Evolutionary conservation across 2,329 filamentous ascomycete species (phyloP).

Genomic region (Sporothrix dimorphospora): DNA sequence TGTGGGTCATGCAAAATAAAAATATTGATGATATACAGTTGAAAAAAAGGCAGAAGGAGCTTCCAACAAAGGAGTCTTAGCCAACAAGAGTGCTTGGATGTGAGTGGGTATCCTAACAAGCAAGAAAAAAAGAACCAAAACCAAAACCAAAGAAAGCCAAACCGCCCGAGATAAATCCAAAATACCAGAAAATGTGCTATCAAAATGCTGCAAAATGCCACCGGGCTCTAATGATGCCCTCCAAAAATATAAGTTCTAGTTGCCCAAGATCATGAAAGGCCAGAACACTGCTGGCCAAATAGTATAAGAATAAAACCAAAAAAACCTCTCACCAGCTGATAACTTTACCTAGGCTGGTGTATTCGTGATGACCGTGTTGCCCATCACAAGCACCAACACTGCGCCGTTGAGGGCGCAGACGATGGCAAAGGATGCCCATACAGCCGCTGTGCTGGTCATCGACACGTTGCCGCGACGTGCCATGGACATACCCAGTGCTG

Average conservation of each 20-base stretch:
- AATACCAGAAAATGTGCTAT: not conserved
- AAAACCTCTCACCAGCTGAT: not conserved
- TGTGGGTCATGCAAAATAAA: not conserved
- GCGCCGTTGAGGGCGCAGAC: constrained; percentile 56
- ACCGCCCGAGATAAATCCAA: not conserved
- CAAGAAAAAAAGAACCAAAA: not conserved
- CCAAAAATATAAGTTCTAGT: not conserved
- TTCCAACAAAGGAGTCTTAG: not conserved
- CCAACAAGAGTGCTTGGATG: constrained; percentile 15
- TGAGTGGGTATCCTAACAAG: constrained; percentile 19
- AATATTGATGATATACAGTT: not conserved
- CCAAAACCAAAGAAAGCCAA: not conserved
- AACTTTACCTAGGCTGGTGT: not conserved
- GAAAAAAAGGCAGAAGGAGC: not conserved
- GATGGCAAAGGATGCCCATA: constrained; percentile 48
- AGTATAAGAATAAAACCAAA: not conserved
- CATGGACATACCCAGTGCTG: constrained; percentile 62
- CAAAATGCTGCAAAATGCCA: not conserved
- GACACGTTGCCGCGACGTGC: constrained; percentile 53
- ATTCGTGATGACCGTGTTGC: constrained; percentile 38
- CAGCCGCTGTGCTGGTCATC: constrained; percentile 49
- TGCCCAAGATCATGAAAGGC: not conserved
- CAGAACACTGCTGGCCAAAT: not conserved
- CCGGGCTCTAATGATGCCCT: not conserved
- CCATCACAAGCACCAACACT: constrained; percentile 55